Evolutionary conservation across 495 filamentous ascomycete genomes (phyloP), one percentile per base, ranked within the genome.

Genomic region (Lasiosphaeria hispida): DNA sequence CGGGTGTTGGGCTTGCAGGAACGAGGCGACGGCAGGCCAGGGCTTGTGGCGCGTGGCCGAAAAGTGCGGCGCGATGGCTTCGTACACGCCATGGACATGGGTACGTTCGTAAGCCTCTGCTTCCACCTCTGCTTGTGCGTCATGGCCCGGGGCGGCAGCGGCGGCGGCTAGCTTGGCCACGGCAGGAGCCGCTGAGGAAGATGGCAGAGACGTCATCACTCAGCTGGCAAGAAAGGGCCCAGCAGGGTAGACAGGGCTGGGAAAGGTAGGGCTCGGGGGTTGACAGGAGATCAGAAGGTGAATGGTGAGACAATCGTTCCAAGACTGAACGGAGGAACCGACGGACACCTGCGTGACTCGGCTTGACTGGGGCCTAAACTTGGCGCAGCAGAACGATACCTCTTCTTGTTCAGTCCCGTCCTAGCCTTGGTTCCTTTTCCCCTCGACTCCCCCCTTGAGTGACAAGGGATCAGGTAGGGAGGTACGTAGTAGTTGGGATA

Each of bases 21-120:
- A 98, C 41, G 73, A 72, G 63, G 91, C 86, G 47, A 97, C 88
- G 65, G 95, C 87, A 17, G 94, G 94, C 94, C 94, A 98, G 57
- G 94, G 91, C 85, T 97, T 97, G 81, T 96, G 92, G 49, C 94
- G 84, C 17, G 94, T 98, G 10, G 90, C 84, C 11, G 93, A 96
- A 75, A 98, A 98, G 75, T 97, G 94, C 11, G 84, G 78, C 11
- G 94, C 94, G 66, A 98, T 98, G 60, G 92, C 83, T 69, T 96
- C 89, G 75, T 98, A 98, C 55, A 98, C 89, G 60, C 83, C 76
- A 73, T 98, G 94, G 53, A 98, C 94, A 73, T 96, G 87, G 59
- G 87, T 71, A 45, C 85, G 80, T 73, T 98, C 94, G 70, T 96
- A 96, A 57, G 69, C 66, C 53, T 75, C 75, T 33, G 77, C 59